Evolutionary conservation across 2,329 filamentous ascomycete species (phyloP).

Genomic region (Arthrobotrys entomopaga): DNA sequence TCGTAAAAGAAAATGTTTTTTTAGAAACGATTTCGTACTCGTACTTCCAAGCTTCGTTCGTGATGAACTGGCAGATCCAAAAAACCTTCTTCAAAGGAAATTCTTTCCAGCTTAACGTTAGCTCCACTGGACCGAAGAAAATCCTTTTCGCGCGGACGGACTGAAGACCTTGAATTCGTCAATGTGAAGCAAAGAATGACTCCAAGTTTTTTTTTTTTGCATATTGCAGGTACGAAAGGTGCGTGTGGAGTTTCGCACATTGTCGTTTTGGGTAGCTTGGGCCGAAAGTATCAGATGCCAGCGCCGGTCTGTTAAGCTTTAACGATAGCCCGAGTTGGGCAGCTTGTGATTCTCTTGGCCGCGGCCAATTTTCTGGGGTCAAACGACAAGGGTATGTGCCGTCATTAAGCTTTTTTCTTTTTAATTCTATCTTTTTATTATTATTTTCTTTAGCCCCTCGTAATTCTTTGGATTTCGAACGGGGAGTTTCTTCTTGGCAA

Average conservation of each 20-base stretch:
- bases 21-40: too few species aligned
- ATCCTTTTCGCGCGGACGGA: too few species aligned
- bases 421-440: too few species aligned
- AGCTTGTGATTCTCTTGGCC: conserved; percentile 55
- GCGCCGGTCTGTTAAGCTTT: conserved; percentile 46
- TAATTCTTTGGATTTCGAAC: background rate
- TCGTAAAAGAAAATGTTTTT: too few species aligned
- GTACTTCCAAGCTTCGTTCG: too few species aligned
- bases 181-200: conserved; percentile 1
- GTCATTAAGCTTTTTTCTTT: conserved; percentile 27
- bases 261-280: conserved; percentile 48
- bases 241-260: conserved; percentile 35
- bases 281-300: conserved; percentile 54
- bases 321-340: conserved; percentile 49
- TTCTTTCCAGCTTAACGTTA: conserved; percentile 21
- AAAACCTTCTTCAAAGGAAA: conserved; percentile 38
- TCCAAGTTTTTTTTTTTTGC: conserved; percentile 10
- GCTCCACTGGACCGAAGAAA: conserved; percentile 3
- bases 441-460: too few species aligned
- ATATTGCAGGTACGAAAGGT: conserved; percentile 7
- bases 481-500: conserved; percentile 21
- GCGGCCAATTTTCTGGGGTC: conserved; percentile 46
- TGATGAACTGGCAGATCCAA: conserved; percentile 6
- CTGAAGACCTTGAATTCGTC: background rate
- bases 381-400: conserved; percentile 34